Conservation (phyloP, 345 rosid genomes). For the Kernera saxatilis region DNA sequence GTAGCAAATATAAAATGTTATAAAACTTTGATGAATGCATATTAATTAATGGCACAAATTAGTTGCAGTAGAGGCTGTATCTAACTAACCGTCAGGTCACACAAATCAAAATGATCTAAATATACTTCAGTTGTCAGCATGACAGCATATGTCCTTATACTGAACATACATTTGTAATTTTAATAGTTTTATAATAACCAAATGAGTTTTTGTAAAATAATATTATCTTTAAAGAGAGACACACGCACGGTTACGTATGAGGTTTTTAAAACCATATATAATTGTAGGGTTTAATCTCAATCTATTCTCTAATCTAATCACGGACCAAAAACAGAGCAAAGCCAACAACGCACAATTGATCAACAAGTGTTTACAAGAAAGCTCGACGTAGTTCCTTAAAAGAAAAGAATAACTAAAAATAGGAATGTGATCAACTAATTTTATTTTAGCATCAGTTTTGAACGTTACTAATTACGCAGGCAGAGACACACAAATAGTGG, state of each 20-base stretch:
- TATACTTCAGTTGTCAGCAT: background rate
- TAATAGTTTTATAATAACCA: too few species aligned
- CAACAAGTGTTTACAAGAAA: too few species aligned
- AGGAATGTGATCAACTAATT: background rate
- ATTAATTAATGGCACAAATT: slow-evolving; percentile 5
- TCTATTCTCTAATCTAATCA: too few species aligned
- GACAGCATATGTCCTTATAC: too few species aligned
- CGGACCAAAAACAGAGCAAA: too few species aligned
- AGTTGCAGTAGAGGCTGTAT: background rate
- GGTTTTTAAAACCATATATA: background rate
- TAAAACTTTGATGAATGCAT: background rate
- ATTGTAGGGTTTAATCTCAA: too few species aligned
- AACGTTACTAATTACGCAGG: background rate
- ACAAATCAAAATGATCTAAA: background rate
- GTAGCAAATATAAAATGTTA: background rate
- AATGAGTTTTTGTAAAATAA: background rate
- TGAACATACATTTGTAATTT: background rate
- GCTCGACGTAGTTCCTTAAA: background rate
- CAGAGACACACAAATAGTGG: background rate
- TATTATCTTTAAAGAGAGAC: background rate
- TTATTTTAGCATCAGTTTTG: background rate
- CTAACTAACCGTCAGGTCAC: slow-evolving; percentile 2
- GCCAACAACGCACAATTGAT: too few species aligned
- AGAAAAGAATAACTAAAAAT: background rate
- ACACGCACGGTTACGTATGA: background rate